Conservation (phyloP, 176 grass and related monocot species). For the Musa beccarii region DNA sequence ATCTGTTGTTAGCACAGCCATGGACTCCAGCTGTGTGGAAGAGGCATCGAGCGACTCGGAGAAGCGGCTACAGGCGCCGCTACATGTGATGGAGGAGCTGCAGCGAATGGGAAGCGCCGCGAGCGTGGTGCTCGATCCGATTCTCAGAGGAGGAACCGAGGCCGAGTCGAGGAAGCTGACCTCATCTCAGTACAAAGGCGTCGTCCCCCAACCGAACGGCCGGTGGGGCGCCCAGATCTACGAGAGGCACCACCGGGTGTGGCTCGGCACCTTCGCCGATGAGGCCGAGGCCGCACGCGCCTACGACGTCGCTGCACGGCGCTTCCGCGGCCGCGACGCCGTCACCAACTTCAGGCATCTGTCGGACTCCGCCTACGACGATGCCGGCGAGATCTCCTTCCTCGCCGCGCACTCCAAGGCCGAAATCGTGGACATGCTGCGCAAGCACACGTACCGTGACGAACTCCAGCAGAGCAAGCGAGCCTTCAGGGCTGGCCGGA, state of each 20-base stretch:
- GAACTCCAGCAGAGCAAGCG: slow-evolving; percentile 8
- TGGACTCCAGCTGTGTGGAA: background rate
- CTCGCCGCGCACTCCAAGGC: slow-evolving; percentile 11
- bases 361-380: slow-evolving; percentile 29
- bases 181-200: slow-evolving; percentile 57
- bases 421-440: slow-evolving; percentile 14
- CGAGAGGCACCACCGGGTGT: slow-evolving; percentile 89
- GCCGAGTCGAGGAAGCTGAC: background rate
- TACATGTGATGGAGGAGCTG: background rate
- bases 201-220: slow-evolving; percentile 11
- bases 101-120: background rate
- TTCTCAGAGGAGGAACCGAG: background rate
- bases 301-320: slow-evolving; percentile 81
- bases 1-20: background rate
- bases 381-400: background rate
- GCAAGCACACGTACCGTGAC: slow-evolving; percentile 7
- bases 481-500: background rate
- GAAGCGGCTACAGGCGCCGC: background rate
- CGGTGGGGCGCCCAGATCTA: slow-evolving; percentile 93
- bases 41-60: background rate
- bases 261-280: slow-evolving; percentile 83
- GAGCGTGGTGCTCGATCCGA: background rate
- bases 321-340: slow-evolving; percentile 82
- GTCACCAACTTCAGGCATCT: slow-evolving; percentile 75
- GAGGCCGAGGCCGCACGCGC: slow-evolving; percentile 61